Evolutionary conservation across 1,139 yeast genomes (phyloP).

Genomic region (Kluyveromyces sp.): DNA sequence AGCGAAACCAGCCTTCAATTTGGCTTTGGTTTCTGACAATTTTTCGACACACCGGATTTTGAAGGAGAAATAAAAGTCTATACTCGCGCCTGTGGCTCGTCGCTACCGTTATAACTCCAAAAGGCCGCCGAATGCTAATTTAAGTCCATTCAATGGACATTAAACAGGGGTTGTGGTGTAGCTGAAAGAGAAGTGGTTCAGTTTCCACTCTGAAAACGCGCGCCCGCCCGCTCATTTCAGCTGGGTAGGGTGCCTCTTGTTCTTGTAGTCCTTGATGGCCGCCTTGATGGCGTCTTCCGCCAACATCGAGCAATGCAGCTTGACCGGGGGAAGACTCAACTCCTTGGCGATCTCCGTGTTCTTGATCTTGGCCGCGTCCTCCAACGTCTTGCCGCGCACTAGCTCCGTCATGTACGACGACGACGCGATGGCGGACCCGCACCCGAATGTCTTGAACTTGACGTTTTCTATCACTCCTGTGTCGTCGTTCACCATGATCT

Average conservation of each 20-base stretch:
- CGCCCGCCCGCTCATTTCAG: conserved; percentile 8
- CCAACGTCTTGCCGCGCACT: conserved; percentile 90
- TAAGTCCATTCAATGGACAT: too few relatives aligned
- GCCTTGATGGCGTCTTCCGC: conserved; percentile 98
- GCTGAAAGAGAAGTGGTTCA: too few relatives aligned
- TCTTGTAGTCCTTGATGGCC: conserved; percentile 88
- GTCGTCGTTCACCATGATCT: conserved; percentile 83
- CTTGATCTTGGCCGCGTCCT: conserved; percentile 86
- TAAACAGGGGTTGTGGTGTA: too few relatives aligned
- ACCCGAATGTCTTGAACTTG: conserved; percentile 95
- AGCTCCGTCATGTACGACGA: conserved; percentile 91
- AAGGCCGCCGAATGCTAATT: too few relatives aligned
- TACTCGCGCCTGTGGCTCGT: too few relatives aligned
- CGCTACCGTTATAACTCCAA: too few relatives aligned
- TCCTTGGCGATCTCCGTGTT: conserved; percentile 92
- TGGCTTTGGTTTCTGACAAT: too few relatives aligned
- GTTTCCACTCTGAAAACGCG: background rate
- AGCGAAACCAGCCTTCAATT: too few relatives aligned
- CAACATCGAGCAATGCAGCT: conserved; percentile 94
- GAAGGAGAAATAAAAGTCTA: too few relatives aligned
- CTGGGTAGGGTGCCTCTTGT: conserved; percentile 42
- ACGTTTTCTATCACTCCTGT: conserved; percentile 91
- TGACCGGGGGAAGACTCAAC: conserved; percentile 91
- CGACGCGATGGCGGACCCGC: conserved; percentile 97
- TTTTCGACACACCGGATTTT: too few relatives aligned